These are phyloP conservation scores for Scedosporium aurantiacum DNA, from an alignment of 2,329 filamentous ascomycete species.

Conservation along the genomic window DNA sequence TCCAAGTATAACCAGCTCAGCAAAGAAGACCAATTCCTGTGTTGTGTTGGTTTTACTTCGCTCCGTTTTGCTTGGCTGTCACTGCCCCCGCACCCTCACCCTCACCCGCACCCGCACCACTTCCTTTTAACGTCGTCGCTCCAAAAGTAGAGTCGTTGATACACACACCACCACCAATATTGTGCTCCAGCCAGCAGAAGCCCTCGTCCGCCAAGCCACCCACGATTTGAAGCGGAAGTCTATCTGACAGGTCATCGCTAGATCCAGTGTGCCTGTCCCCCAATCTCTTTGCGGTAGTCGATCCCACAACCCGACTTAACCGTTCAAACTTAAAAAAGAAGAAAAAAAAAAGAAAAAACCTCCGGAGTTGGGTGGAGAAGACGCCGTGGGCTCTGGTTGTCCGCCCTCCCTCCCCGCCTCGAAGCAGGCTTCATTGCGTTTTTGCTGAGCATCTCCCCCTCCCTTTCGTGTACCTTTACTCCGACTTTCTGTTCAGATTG, in stretches of 20 bases:
- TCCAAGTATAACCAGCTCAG: background rate
- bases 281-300: background rate
- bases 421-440: background rate
- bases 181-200: no score
- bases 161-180: background rate
- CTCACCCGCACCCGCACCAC: background rate
- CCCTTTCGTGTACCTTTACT: slow-evolving; percentile 26
- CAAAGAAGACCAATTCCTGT: background rate
- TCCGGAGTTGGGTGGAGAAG: background rate
- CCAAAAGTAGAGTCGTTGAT: background rate
- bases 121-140: background rate
- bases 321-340: background rate
- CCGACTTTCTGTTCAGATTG: slow-evolving; percentile 33
- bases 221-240: background rate
- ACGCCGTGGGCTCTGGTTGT: background rate
- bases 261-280: background rate
- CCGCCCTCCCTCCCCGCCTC: slow-evolving; percentile 2
- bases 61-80: background rate
- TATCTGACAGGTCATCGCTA: background rate
- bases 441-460: slow-evolving; percentile 7
- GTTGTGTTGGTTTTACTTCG: background rate
- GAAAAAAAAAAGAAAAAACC: no score
- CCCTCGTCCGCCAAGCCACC: no score
- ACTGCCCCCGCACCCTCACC: background rate
- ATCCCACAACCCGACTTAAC: background rate